Conservation (phyloP, 345 rosid genomes). For the Syzygium aromaticum region DNA sequence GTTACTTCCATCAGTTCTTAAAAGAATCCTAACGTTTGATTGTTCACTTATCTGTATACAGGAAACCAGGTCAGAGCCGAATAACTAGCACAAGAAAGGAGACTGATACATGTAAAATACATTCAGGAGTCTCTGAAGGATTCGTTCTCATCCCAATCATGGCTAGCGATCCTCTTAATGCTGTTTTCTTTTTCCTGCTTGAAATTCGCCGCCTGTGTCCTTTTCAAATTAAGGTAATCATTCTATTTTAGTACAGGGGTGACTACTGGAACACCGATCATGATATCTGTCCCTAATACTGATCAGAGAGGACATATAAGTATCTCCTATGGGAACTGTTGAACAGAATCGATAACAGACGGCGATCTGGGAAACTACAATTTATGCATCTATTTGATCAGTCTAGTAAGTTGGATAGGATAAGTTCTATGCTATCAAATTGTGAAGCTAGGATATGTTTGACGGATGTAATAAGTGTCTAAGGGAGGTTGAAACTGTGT, state of each 20-base stretch:
- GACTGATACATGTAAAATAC: constrained; percentile 79
- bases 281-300: constrained; percentile 81
- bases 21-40: neutral
- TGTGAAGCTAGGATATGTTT: neutral
- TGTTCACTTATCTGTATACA: constrained; percentile 8
- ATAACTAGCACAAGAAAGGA: constrained; percentile 96
- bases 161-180: neutral
- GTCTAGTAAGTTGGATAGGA: neutral
- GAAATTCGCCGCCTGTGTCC: neutral
- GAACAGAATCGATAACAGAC: neutral
- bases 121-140: constrained; percentile 88
- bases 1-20: neutral
- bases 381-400: neutral
- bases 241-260: constrained; percentile 32
- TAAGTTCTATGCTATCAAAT: neutral
- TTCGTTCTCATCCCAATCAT: neutral
- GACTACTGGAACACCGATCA: constrained; percentile 93
- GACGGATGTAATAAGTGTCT: neutral
- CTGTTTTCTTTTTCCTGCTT: neutral
- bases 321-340: neutral
- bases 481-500: neutral
- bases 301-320: constrained; percentile 94
- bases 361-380: neutral
- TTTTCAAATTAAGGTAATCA: neutral
- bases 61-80: constrained; percentile 99